Evolutionary conservation across 2,329 filamentous ascomycete species (phyloP).

Genomic region (Fusarium oligoseptatum): DNA sequence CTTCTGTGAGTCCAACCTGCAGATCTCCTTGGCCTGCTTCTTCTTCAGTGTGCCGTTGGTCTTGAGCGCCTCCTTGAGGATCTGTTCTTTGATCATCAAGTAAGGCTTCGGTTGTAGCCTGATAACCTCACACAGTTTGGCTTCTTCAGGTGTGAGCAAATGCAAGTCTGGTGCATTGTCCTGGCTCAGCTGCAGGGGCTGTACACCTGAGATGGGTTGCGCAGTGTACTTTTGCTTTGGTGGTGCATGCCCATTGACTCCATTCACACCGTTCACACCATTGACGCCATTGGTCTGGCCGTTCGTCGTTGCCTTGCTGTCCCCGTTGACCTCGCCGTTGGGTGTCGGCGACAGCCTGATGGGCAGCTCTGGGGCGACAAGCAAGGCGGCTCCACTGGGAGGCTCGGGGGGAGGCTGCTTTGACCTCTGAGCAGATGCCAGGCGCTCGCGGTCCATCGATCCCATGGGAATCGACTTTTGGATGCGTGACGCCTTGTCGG

Average conservation of each 20-base stretch:
- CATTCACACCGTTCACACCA: constrained; percentile 59
- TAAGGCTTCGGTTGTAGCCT: constrained; percentile 95
- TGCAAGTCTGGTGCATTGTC: constrained; percentile 87
- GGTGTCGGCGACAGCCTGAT: constrained; percentile 63
- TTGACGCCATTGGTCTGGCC: constrained; percentile 66
- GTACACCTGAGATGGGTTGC: constrained; percentile 71
- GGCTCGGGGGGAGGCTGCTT: constrained; percentile 78
- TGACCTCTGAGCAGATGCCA: constrained; percentile 78
- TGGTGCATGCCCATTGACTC: constrained; percentile 53
- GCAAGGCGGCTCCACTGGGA: constrained; percentile 78
- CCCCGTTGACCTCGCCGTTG: constrained; percentile 58
- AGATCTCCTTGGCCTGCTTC: constrained; percentile 91
- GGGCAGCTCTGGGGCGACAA: constrained; percentile 84
- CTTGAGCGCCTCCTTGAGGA: constrained; percentile 92
- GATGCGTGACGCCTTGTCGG: constrained; percentile 83
- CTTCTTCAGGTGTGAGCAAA: constrained; percentile 85
- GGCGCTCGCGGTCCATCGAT: constrained; percentile 83
- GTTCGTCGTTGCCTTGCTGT: constrained; percentile 67
- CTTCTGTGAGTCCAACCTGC: constrained; percentile 86
- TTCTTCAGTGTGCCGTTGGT: constrained; percentile 91
- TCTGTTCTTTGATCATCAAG: constrained; percentile 90
- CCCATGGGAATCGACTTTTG: constrained; percentile 80
- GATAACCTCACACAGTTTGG: constrained; percentile 86
- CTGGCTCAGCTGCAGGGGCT: constrained; percentile 76
- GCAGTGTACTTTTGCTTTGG: constrained; percentile 65